Conservation (phyloP, 345 rosid species). For the Chamaenerion angustifolium region DNA sequence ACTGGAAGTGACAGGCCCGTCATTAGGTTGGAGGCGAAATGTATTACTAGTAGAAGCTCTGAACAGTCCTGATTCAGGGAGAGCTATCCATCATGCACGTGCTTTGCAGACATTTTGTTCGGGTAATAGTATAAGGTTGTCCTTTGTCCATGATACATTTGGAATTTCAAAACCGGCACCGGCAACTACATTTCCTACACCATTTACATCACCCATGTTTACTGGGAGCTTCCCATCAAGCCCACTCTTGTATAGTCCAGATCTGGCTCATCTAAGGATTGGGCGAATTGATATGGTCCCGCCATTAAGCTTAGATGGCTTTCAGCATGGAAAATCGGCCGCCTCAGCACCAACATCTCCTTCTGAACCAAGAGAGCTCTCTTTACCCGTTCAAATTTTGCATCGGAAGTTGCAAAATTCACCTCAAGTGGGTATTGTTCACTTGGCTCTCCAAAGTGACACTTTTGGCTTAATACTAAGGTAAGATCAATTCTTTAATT, state of each 20-base stretch:
- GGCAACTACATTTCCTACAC: conserved; percentile 65
- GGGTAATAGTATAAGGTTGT: conserved; percentile 52
- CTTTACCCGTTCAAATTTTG: conserved; percentile 60
- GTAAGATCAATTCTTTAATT: conserved; percentile 17
- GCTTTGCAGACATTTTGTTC: conserved; percentile 81
- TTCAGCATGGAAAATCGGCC: conserved; percentile 41
- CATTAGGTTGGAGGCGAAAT: conserved; percentile 90
- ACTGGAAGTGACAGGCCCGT: conserved; percentile 50
- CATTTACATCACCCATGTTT: conserved; percentile 73
- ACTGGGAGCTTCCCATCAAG: conserved; percentile 91
- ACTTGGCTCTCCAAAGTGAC: conserved; percentile 83
- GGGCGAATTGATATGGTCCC: conserved; percentile 82
- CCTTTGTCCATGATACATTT: conserved; percentile 40
- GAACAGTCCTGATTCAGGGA: conserved; percentile 80
- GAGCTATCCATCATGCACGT: conserved; percentile 69
- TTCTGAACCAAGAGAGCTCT: conserved; percentile 48
- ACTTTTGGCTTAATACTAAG: conserved; percentile 67
- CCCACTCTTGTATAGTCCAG: conserved; percentile 87
- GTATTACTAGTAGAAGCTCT: conserved; percentile 90
- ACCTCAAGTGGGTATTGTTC: conserved; percentile 89
- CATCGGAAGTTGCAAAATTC: conserved; percentile 80
- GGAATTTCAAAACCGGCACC: conserved; percentile 43
- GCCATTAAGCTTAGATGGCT: conserved; percentile 84
- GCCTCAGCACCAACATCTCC: conserved; percentile 72
- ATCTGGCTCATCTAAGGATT: conserved; percentile 52